Base-by-base conservation (phyloP, 2,329 filamentous ascomycete species). In the Diaporthe nobilis region DNA sequence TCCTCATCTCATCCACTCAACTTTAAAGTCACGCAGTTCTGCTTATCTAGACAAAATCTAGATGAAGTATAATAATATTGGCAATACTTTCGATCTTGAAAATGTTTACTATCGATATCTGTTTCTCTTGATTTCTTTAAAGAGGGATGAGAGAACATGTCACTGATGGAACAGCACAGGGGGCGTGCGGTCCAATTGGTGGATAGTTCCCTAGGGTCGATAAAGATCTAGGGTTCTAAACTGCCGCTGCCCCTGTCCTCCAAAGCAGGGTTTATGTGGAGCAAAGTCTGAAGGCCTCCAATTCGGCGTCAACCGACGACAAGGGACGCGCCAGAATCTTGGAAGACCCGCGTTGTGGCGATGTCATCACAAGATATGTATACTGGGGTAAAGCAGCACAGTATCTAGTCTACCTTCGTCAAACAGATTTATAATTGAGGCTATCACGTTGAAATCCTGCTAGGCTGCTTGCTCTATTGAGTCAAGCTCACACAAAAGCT, bases 261-360 rank as follows among this genome's bases (percentile, higher is more conserved):
- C 28, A 4, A n/a, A 42, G 47, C 75, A 58, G 77, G 39, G 76
- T 73, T 42, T 0, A 58, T 31, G 60, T 22, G 75, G 78, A 65
- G 61, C 49, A 55, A 22, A 34, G 25, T 25, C 58, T 49, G 71
- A 73, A 61, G 71, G 71, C 71, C 71, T 65, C 58, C 71, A 55
- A 10, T 31, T 22, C 47, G 58, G 71, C 49, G 25, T 28, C 47
- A 17, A 65, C 58, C 47, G 71, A 55, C 44, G n/a, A 65, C 28
- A 34, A 63, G 25, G 44, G 31, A 72, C 20, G 44, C n/a, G 25
- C 13, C 71, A 73, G 51, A 53, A 42, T 34, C 58, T n/a, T 65
- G 9, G n/a, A 65, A 37, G 34, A 70, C 4, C 34, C 13, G 34
- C 34, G 47, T n/a, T 20, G 13, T 55, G 49, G 58, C 71, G 57